Percentiles rank a stretch among this genome's conserved stretches.
phyloP scores from a whole-genome alignment of 2,329 filamentous ascomycete genomes.

The Colletotrichum sp. region DNA sequence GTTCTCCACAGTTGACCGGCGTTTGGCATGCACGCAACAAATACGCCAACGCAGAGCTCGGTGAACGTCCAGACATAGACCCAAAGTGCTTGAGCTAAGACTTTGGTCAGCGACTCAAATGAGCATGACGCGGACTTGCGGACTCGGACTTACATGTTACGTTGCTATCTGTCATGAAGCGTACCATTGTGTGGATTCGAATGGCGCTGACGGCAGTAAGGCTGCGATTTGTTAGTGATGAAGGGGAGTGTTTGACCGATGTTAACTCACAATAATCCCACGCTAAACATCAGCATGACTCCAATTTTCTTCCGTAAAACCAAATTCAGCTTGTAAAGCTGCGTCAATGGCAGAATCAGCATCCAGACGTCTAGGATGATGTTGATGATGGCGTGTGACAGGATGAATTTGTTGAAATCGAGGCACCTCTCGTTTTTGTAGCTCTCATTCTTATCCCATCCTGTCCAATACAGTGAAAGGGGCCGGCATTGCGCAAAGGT shows the following conservation, averaged over 20 bases:
- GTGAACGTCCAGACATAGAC: background rate
- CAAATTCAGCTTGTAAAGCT: slow-evolving; percentile 23
- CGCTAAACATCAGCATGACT: background rate
- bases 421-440: background rate
- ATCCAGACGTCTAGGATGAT: slow-evolving; percentile 25
- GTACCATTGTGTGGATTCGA: background rate
- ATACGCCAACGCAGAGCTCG: background rate
- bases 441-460: background rate
- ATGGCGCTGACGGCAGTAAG: background rate
- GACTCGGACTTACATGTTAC: background rate
- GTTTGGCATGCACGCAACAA: background rate
- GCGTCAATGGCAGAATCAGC: slow-evolving; percentile 21
- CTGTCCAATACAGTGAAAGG: background rate
- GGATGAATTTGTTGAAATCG: background rate
- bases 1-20: background rate
- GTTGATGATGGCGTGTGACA: slow-evolving; percentile 17
- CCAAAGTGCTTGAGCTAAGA: background rate
- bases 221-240: background rate
- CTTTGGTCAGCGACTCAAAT: background rate
- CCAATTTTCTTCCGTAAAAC: slow-evolving; percentile 20
- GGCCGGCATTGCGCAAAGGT: background rate
- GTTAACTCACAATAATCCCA: background rate
- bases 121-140: background rate
- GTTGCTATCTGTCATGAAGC: background rate
- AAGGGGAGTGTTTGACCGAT: fast-evolving